A percentile compares a stretch with the other conserved stretches of the same genome.
These are phyloP conservation scores for Chlamydomonas schloesseri DNA, from an alignment of 139 green algal species.

Conservation along the genomic window DNA sequence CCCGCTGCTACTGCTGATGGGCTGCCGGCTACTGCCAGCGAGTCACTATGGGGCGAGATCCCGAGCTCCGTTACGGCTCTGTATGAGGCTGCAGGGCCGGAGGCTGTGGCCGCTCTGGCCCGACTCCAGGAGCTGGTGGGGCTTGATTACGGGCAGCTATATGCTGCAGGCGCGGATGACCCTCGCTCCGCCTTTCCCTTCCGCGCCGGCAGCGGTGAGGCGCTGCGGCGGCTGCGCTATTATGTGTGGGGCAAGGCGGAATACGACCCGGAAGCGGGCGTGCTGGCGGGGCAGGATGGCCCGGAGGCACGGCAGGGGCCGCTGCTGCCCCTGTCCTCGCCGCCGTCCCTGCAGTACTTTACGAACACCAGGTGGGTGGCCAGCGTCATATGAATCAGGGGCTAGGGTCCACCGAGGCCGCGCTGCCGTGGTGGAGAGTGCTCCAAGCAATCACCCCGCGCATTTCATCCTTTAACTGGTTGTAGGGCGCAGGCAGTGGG, in stretches of 20 bases:
- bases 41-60: neutral
- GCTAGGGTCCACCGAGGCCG: no score
- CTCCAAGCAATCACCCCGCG: no score
- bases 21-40: neutral
- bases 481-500: conserved; percentile 62
- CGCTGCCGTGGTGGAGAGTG: no score
- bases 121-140: conserved; percentile 24
- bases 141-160: neutral
- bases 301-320: neutral
- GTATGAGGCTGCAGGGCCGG: neutral
- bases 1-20: no score
- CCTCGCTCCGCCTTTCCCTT: conserved; percentile 42
- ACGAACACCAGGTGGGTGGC: conserved; percentile 28
- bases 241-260: conserved; percentile 37
- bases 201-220: neutral
- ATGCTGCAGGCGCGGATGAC: neutral
- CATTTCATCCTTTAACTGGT: neutral
- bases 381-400: neutral
- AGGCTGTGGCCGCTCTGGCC: neutral
- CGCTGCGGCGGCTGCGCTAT: conserved; percentile 15
- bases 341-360: conserved; percentile 25
- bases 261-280: neutral
- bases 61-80: neutral
- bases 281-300: neutral
- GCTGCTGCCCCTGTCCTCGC: neutral